Percentiles rank a stretch among this genome's conserved stretches.
phyloP scores from a whole-genome alignment of 192 early-diverging fungal species.

The Dimargaris cristalligena region DNA sequence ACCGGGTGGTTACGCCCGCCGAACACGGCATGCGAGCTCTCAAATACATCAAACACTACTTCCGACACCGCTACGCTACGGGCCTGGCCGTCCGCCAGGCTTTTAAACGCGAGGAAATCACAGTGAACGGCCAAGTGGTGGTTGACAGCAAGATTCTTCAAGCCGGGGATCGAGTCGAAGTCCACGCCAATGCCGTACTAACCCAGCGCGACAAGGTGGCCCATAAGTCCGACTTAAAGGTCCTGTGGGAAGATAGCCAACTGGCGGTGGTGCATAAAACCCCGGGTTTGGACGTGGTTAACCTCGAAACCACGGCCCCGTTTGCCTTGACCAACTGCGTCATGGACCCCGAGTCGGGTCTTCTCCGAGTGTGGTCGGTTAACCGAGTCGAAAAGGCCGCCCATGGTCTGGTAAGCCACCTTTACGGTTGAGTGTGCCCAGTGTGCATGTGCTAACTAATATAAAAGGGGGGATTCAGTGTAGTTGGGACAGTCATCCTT shows the following conservation, averaged over 20 bases:
- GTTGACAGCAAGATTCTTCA: not conserved
- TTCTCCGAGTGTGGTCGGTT: not conserved
- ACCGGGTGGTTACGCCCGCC: not conserved
- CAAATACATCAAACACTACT: not conserved
- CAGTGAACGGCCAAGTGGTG: constrained; percentile 6
- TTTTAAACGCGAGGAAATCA: constrained; percentile 6
- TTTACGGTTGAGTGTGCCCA: not conserved
- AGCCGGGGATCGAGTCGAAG: not conserved
- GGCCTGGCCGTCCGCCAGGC: not conserved
- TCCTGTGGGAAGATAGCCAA: not conserved
- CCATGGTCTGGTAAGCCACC: not conserved
- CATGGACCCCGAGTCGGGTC: not conserved
- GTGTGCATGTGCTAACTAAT: not conserved
- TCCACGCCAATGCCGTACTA: not conserved
- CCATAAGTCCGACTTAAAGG: not conserved
- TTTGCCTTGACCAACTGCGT: not conserved
- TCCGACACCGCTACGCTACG: not conserved
- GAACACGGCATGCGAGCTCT: constrained; percentile 3
- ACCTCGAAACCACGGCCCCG: not conserved
- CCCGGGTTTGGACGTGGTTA: not conserved
- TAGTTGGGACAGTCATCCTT: not conserved
- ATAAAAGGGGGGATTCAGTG: not conserved
- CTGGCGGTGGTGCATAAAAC: constrained; percentile 1
- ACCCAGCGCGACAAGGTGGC: not conserved
- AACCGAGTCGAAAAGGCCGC: constrained; percentile 5